Conservation (phyloP, 2,329 filamentous ascomycete genomes). For the Zarea fungicola region DNA sequence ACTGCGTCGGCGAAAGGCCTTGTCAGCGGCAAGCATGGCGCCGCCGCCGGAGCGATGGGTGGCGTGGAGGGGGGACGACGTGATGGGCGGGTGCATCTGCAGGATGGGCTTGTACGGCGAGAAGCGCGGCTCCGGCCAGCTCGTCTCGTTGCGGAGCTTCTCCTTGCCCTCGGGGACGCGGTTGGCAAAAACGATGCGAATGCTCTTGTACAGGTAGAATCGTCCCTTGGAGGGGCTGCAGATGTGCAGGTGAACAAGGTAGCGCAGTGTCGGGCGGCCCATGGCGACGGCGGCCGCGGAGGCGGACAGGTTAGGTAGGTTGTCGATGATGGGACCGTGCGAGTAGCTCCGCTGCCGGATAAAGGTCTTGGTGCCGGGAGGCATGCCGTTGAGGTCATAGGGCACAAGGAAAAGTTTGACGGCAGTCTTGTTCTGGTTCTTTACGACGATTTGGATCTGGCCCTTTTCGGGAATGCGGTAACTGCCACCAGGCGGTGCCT, state of each 20-base stretch:
- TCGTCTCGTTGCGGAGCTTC: conserved; percentile 82
- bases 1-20: conserved; percentile 53
- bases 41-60: conserved; percentile 38
- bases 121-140: conserved; percentile 81
- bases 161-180: conserved; percentile 94
- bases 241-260: conserved; percentile 89
- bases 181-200: conserved; percentile 94
- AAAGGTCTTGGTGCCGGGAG: conserved; percentile 90
- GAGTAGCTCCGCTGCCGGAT: conserved; percentile 93
- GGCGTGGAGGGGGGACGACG: conserved; percentile 19
- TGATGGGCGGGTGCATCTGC: conserved; percentile 39
- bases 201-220: conserved; percentile 85
- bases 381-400: conserved; percentile 90
- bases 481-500: conserved; percentile 73
- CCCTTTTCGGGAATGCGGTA: conserved; percentile 93
- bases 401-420: conserved; percentile 94
- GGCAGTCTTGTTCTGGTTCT: conserved; percentile 97
- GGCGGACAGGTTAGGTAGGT: conserved; percentile 33
- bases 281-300: conserved; percentile 20
- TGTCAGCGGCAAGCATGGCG: conserved; percentile 51
- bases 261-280: conserved; percentile 71
- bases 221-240: conserved; percentile 79
- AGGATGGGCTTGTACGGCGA: conserved; percentile 71
- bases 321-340: conserved; percentile 75
- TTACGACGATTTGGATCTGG: conserved; percentile 93